Evolutionary conservation across 345 rosid genomes (phyloP).

Genomic region (Dipteronia dyeriana): DNA sequence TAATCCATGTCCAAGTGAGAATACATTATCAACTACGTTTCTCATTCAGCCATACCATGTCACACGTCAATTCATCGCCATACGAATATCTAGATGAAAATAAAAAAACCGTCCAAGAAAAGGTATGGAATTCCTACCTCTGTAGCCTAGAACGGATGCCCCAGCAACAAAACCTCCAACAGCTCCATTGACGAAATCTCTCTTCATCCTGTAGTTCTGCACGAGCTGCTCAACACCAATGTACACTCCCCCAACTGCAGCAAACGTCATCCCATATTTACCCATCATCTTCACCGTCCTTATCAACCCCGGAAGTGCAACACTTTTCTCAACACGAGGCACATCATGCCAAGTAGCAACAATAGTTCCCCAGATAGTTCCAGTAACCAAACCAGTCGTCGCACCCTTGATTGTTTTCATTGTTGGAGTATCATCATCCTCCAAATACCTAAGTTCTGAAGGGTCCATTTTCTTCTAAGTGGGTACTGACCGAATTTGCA

Average conservation of each 20-base stretch:
- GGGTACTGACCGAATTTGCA: slow-evolving; percentile 8
- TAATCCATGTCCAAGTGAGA: not conserved
- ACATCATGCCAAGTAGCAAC: slow-evolving; percentile 95
- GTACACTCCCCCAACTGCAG: slow-evolving; percentile 96
- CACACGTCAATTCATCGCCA: not conserved
- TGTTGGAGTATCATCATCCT: slow-evolving; percentile 70
- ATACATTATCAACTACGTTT: not conserved
- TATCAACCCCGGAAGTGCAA: slow-evolving; percentile 87
- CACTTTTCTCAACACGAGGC: slow-evolving; percentile 94
- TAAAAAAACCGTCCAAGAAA: not conserved
- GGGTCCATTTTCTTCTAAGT: slow-evolving; percentile 65
- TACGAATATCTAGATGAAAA: slow-evolving; percentile 2
- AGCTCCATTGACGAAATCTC: slow-evolving; percentile 91
- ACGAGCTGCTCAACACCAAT: slow-evolving; percentile 96
- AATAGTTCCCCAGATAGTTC: slow-evolving; percentile 85
- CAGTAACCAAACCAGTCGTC: slow-evolving; percentile 72
- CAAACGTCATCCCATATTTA: slow-evolving; percentile 81
- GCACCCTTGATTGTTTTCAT: slow-evolving; percentile 90
- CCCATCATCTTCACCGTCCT: slow-evolving; percentile 98
- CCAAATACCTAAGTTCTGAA: slow-evolving; percentile 78
- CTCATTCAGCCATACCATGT: not conserved
- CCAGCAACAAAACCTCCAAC: slow-evolving; percentile 96
- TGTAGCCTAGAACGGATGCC: slow-evolving; percentile 79
- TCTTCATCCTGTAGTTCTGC: slow-evolving; percentile 70
- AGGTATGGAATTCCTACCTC: slow-evolving; percentile 47